These are phyloP conservation scores for Zymoseptoria pseudotritici DNA, from an alignment of 2,329 filamentous ascomycete species.

Conservation along the genomic window DNA sequence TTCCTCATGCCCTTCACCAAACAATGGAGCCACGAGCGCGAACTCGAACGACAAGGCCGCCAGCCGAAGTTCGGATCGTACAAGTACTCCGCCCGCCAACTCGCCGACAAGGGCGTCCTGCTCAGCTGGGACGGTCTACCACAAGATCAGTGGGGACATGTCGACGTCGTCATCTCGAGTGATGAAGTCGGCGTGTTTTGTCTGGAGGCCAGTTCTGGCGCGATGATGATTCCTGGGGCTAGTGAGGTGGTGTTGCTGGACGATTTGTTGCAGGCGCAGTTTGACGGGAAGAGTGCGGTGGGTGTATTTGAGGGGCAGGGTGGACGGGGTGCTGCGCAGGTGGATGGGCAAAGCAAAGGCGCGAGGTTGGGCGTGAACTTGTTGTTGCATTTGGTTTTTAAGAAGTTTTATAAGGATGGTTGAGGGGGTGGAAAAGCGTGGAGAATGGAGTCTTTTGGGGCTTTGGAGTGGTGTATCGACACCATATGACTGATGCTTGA, in stretches of 20 bases:
- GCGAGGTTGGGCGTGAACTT: slow-evolving; percentile 93
- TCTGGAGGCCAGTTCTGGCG: slow-evolving; percentile 81
- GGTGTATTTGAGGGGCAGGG: slow-evolving; percentile 70
- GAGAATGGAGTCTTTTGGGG: not conserved
- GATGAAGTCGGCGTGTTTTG: slow-evolving; percentile 93
- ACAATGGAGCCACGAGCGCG: slow-evolving; percentile 96
- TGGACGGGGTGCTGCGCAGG: slow-evolving; percentile 5
- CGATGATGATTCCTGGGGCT: slow-evolving; percentile 92
- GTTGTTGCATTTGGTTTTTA: slow-evolving; percentile 92
- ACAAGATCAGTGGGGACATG: slow-evolving; percentile 79
- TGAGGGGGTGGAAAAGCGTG: slow-evolving; percentile 5
- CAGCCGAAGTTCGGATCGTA: slow-evolving; percentile 96
- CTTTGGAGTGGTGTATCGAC: not conserved
- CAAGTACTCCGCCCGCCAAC: slow-evolving; percentile 87
- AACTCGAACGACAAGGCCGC: slow-evolving; percentile 83
- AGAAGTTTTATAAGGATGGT: slow-evolving; percentile 77
- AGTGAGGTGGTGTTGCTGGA: slow-evolving; percentile 84
- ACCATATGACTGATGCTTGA: not conserved
- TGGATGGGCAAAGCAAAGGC: slow-evolving; percentile 20
- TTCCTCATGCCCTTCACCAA: slow-evolving; percentile 96
- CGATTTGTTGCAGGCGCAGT: slow-evolving; percentile 90
- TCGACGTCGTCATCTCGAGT: slow-evolving; percentile 81
- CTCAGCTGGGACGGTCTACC: slow-evolving; percentile 82
- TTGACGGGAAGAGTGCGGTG: slow-evolving; percentile 94
- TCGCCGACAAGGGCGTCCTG: slow-evolving; percentile 88